Base-by-base conservation (phyloP, 1,284 basidiomycete genomes). In the Vanrija humicola region DNA sequence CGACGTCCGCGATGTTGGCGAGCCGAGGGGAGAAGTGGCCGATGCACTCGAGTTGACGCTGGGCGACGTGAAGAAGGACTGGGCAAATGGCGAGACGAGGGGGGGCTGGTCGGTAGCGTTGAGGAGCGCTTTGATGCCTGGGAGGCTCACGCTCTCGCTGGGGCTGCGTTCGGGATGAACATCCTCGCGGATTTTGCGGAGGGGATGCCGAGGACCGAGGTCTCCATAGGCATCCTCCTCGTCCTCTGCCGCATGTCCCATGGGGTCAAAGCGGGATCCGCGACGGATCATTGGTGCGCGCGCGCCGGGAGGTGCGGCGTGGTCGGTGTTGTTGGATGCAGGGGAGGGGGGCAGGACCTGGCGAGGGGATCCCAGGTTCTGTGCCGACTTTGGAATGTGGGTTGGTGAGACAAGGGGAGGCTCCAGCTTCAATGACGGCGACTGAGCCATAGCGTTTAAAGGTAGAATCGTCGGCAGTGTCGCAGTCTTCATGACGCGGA, bases 261-360 rank as follows among this genome's bases (percentile, higher is more conserved):
- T 70, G 0, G 73, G 73, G 52, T 75, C 73, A 46, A 70, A 69
- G 21, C 72, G 59, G 6, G 65, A 68, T 44, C 60, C 58, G 21
- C 70, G 51, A 18, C 61, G 55, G 21, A 59, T 52, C 55, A 55
- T 61, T 23, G 59, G 59, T 23, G 55, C 34, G 43, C 59, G 59
- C 26, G 59, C 59, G 29, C 59, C 59, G 19, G 55, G 55, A 10
- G 59, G 59, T 16, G 59, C 34, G 34, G 9, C 34, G 34, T 34
- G 34, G 34, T 34, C 34, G 34, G 14, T 34, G 34, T 34, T 34
- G 34, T 34, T 34, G 1, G 28, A 28, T 2, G 28, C 28, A 28
- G 55, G n/a, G 39, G 25, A 29, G 39, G 21, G 16, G 18, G 44
- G 26, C 16, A 18, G 21, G 15, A 28, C 18, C 26, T 39, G 38